These are phyloP conservation scores for Tolypocladium paradoxum DNA, from an alignment of 2,329 filamentous ascomycete genomes.

Conservation along the genomic window DNA sequence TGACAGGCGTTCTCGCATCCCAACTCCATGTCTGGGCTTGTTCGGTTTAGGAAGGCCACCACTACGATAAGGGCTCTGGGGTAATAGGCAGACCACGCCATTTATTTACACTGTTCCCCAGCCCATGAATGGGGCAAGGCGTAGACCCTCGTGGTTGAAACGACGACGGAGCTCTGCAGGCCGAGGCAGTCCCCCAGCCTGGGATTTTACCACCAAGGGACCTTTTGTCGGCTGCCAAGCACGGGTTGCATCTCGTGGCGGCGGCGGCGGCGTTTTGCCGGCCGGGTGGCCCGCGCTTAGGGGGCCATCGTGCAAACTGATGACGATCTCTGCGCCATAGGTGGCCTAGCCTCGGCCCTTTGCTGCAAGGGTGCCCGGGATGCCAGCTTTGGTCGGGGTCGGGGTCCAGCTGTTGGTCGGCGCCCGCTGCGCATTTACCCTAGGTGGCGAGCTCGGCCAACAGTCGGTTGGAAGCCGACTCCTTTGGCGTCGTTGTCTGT, in stretches of 20 bases:
- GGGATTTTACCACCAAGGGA: not conserved
- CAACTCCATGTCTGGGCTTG: not conserved
- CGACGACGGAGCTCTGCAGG: not conserved
- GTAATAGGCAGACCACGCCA: not conserved
- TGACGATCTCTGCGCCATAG: no score
- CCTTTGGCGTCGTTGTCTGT: no score
- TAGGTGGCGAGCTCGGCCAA: no score
- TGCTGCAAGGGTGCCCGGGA: no score
- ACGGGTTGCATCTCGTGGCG: not conserved
- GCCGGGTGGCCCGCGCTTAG: not conserved
- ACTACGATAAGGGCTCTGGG: not conserved
- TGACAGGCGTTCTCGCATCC: not conserved
- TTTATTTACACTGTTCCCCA: not conserved
- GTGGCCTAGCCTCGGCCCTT: no score
- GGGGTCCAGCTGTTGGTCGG: no score
- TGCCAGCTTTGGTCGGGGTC: no score
- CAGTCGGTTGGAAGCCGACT: no score
- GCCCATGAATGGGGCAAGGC: not conserved
- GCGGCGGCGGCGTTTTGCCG: not conserved
- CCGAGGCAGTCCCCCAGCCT: not conserved
- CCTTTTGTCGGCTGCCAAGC: conserved; percentile 5
- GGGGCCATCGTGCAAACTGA: not conserved
- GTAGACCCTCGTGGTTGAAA: not conserved
- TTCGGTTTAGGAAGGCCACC: not conserved
- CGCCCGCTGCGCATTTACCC: no score